phyloP scores from a whole-genome alignment of 306 rosid species.

The Prunus mira region DNA sequence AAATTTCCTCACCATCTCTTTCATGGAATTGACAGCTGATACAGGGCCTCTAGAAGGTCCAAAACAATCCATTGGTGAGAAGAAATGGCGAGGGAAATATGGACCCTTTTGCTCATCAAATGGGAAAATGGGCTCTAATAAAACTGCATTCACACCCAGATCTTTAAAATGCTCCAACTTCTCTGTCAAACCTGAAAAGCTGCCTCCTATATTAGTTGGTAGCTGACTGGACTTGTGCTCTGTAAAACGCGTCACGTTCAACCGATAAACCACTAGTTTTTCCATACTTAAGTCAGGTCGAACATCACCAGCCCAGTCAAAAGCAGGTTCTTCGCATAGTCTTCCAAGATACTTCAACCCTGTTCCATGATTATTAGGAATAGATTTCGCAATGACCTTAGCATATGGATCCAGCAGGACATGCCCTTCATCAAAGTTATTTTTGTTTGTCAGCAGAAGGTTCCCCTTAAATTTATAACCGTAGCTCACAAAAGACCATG shows the following conservation, averaged over 20 bases:
- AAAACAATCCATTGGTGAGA: slow-evolving; percentile 54
- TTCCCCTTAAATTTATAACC: slow-evolving; percentile 61
- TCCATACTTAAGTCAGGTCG: slow-evolving; percentile 52
- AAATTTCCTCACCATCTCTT: slow-evolving; percentile 77
- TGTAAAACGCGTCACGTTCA: slow-evolving; percentile 66
- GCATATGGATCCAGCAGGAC: slow-evolving; percentile 80
- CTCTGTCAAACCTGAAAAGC: slow-evolving; percentile 72
- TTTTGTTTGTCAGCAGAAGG: slow-evolving; percentile 23
- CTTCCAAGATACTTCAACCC: slow-evolving; percentile 51
- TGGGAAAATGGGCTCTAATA: slow-evolving; percentile 75
- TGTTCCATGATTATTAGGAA: slow-evolving; percentile 33
- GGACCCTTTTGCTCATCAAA: slow-evolving; percentile 75
- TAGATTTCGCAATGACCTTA: slow-evolving; percentile 48
- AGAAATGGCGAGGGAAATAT: slow-evolving; percentile 80
- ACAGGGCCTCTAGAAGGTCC: slow-evolving; percentile 65
- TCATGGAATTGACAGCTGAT: slow-evolving; percentile 60
- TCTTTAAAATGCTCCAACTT: slow-evolving; percentile 73
- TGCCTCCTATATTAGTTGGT: slow-evolving; percentile 60
- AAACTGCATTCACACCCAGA: slow-evolving; percentile 74
- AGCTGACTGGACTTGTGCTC: slow-evolving; percentile 63
- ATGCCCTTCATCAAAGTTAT: slow-evolving; percentile 19
- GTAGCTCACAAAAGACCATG: slow-evolving; percentile 53
- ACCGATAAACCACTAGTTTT: slow-evolving; percentile 60
- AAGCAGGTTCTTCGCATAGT: slow-evolving; percentile 58
- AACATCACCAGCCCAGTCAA: slow-evolving; percentile 67